Percentiles rank a stretch among this genome's conserved stretches.
phyloP scores from a whole-genome alignment of 768 basidiomycete genomes.

The Termitomyces sp. region DNA sequence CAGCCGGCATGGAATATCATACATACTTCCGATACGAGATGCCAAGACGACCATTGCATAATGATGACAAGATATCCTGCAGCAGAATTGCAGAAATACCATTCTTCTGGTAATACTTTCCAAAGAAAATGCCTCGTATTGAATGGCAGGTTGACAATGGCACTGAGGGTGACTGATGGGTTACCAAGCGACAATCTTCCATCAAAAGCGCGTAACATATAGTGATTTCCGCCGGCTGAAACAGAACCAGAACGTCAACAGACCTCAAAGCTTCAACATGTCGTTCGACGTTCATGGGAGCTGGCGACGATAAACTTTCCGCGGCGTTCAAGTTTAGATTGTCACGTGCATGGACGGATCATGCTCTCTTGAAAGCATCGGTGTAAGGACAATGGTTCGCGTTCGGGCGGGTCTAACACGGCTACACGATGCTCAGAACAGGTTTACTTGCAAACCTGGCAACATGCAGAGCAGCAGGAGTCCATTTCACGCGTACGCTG shows the following conservation, averaged over 20 bases:
- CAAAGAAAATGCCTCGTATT: not conserved
- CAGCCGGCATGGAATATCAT: not conserved
- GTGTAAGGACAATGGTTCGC: not conserved
- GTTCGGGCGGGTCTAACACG: not conserved
- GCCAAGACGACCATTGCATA: not conserved
- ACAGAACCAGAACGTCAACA: not conserved
- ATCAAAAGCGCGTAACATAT: not conserved
- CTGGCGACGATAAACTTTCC: not conserved
- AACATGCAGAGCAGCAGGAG: conserved; percentile 6
- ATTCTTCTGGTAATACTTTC: not conserved
- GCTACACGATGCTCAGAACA: conserved; percentile 5
- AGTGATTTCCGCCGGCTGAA: not conserved
- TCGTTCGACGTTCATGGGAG: no score
- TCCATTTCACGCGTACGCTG: conserved; percentile 36
- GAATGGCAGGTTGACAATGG: not conserved
- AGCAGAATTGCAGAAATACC: not conserved
- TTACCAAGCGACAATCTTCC: not conserved
- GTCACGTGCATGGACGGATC: not conserved
- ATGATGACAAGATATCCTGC: not conserved
- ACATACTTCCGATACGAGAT: not conserved
- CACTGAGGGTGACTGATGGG: not conserved
- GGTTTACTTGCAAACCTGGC: conserved; percentile 24
- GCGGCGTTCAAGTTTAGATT: not conserved
- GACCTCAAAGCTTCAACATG: not conserved
- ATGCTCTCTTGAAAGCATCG: not conserved